phyloP scores from a whole-genome alignment of 2,329 filamentous ascomycete species.

The Xylaria sp. region DNA sequence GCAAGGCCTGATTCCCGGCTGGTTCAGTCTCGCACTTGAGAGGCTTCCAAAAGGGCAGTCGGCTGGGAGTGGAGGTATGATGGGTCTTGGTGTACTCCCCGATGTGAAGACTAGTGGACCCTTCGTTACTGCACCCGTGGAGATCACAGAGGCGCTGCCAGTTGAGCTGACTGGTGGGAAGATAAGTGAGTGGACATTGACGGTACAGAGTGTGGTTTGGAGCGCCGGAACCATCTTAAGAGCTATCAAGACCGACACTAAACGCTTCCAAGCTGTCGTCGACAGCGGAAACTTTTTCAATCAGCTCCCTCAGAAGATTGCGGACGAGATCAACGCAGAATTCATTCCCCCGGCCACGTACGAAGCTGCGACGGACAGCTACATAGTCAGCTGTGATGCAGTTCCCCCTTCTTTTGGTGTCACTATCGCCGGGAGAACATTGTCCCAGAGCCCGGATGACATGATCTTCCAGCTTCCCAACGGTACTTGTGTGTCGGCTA shows the following conservation, averaged over 20 bases:
- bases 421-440: slow-evolving; percentile 10
- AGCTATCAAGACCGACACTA: background rate
- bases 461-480: slow-evolving; percentile 23
- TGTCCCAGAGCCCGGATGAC: slow-evolving; percentile 5
- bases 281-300: slow-evolving; percentile 20
- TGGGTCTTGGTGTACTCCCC: slow-evolving; percentile 14
- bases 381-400: slow-evolving; percentile 8
- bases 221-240: slow-evolving; percentile 2
- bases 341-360: slow-evolving; percentile 13
- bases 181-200: slow-evolving; percentile 24
- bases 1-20: slow-evolving; percentile 14
- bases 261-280: slow-evolving; percentile 18
- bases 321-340: slow-evolving; percentile 8
- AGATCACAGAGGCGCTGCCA: slow-evolving; percentile 11
- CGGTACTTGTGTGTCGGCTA: slow-evolving; percentile 17
- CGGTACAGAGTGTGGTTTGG: slow-evolving; percentile 12
- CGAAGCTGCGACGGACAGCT: slow-evolving; percentile 3
- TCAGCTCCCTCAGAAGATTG: slow-evolving; percentile 14
- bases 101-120: slow-evolving; percentile 4
- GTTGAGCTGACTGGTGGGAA: slow-evolving; percentile 19
- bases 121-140: slow-evolving; percentile 15
- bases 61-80: background rate
- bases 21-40: slow-evolving; percentile 15
- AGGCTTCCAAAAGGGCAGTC: slow-evolving; percentile 15
- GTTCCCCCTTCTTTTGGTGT: slow-evolving; percentile 12